Base-by-base conservation (phyloP, 2,329 filamentous ascomycete genomes). In the Verticillium dahliae region DNA sequence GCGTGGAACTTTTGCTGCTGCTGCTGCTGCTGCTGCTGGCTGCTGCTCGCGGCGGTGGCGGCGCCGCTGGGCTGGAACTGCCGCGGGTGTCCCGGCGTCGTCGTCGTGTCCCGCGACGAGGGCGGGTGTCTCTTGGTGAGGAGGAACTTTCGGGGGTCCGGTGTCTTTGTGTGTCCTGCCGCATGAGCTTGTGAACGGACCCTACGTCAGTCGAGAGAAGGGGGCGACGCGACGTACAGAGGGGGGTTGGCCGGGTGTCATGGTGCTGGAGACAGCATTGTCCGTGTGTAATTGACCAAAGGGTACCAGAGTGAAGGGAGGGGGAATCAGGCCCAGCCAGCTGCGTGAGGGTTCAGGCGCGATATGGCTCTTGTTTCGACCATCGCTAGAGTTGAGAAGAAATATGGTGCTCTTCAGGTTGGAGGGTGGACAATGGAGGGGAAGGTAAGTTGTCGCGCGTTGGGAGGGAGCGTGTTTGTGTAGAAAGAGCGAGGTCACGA, bases 131-230 rank as follows among this genome's bases (percentile, higher is more conserved):
- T 65, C 61, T 74, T 76, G 2, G 74, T 67, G 6, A 74, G 69
- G 60, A 77, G 68, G 61, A 79, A 78, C 6, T 74, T 71, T 62
- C 75, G 71, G 22, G 76, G 74, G 6, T 73, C 71, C 4, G 76
- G 73, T 38, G 76, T 78, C 76, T 78, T 57, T 22, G 39, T 9
- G 27, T 4, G 27, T 27, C 27, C 31, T 34, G n/a, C 50, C 18
- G 37, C 15, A 34, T 59, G 15, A 59, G 57, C n/a, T 31, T 22
- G 54, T 31, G 34, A 22, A n/a, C 6, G 4, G 27, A 27, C 27
- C 27, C 27, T 27, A 27, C 27, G 4, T 27, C 3, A 27, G 3
- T 3, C 27, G 27, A 27, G 52, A 13, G 57, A 35, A 18, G 27
- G 27, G 27, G 10, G 56, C 18, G 34, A 1, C 5, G n/a, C 22